phyloP scores from a whole-genome alignment of 495 filamentous ascomycete species.

The Penicillium simplicissimum region DNA sequence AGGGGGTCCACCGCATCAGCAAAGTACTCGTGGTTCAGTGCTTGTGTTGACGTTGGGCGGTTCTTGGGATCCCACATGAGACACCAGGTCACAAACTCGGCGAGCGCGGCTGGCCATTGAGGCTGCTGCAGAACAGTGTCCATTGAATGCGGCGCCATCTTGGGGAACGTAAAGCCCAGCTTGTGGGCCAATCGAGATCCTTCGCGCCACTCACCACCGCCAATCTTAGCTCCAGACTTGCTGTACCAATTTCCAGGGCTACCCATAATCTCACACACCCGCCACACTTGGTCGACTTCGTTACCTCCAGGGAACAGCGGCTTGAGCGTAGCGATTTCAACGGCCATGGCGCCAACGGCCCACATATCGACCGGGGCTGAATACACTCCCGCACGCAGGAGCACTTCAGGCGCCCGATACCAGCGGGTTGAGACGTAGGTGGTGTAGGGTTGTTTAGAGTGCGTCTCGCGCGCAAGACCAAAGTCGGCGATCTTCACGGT shows the following conservation, averaged over 20 bases:
- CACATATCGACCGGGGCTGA: conserved; percentile 98
- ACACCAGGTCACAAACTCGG: conserved; percentile 96
- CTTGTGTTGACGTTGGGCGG: conserved; percentile 92
- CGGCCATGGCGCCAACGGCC: conserved; percentile 98
- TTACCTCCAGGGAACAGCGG: conserved; percentile 97
- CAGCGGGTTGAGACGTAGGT: conserved; percentile 98
- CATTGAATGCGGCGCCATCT: conserved; percentile 98
- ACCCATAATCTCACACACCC: conserved; percentile 99
- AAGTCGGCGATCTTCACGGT: conserved; percentile 99
- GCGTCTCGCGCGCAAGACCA: conserved; percentile 94
- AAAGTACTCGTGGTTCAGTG: conserved; percentile 93
- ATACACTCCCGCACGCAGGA: conserved; percentile 94
- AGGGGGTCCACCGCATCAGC: conserved; percentile 92
- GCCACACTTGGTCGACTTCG: conserved; percentile 99
- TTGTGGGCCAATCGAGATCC: conserved; percentile 90
- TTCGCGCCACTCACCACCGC: conserved; percentile 97
- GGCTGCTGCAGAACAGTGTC: conserved; percentile 87
- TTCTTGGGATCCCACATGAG: conserved; percentile 98
- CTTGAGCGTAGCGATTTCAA: conserved; percentile 96
- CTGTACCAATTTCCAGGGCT: conserved; percentile 98
- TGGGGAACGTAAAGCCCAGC: conserved; percentile 97
- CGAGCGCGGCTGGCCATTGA: conserved; percentile 87
- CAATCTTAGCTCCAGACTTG: conserved; percentile 80
- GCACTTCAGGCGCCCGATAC: conserved; percentile 97
- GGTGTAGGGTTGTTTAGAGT: conserved; percentile 93